Base-by-base conservation (phyloP, 2,329 filamentous ascomycete species). In the Diaporthe caulivora region DNA sequence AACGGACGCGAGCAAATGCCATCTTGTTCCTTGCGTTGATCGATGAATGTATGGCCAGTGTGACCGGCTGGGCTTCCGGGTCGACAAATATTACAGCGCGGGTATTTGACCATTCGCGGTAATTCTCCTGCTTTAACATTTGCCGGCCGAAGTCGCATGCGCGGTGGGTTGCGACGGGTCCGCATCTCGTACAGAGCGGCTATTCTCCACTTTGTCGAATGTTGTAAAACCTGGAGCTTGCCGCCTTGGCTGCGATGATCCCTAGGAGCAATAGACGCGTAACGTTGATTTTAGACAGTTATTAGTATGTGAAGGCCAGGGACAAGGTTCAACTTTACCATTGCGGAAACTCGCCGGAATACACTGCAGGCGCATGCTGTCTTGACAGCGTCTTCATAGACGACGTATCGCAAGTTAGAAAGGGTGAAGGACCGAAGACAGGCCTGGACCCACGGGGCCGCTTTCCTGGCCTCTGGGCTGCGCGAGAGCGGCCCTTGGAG, bases 401-500 rank as follows among this genome's bases (percentile, higher is more conserved):
- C 71, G 71, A 73, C 55, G 55, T 71, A 65, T 72, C 73, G 51
- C 31, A 73, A 71, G 24, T 47, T 55, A 62, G 51, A 58, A 73
- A 73, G 71, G 71, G 54, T 65, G 47, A 44, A 67, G 9, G 65
- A 40, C 65, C 58, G 51, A 70, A 64, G 65, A 71, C 64, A 75
- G 67, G 60, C 74, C 74, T 75, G 74, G 71, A 71, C 67, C 67
- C 73, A 75, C 68, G 34, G 51, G 49, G 67, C 67, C 68, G 68
- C 74, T 75, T 68, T 53, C 44, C 67, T 71, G 67, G 71, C 74
- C 71, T 75, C 71, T 72, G 72, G 71, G 71, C 60, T 72, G 74
- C 74, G 72, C 69, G 62, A 70, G 58, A 71, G 60, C 54, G 71
- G 73, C 60, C 74, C 67, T 34, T 71, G 49, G 60, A 69, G 54